Evolutionary conservation across 169 alveolate species (phyloP), one percentile per base, ranked within the genome.

Genomic region (Eimeria brunetti): DNA sequence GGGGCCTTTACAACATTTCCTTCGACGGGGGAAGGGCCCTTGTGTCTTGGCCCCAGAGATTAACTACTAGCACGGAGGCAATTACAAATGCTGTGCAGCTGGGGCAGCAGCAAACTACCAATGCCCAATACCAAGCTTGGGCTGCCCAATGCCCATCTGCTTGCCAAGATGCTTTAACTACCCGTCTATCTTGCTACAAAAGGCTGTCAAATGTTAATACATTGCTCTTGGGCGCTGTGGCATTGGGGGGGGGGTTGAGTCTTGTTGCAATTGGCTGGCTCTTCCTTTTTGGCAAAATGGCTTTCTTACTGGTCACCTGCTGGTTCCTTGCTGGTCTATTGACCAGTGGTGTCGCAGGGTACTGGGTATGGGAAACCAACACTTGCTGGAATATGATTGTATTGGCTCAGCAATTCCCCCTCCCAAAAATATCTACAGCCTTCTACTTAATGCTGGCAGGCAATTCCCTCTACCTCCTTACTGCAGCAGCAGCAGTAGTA

Each of bases 91-190:
- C 95, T 12, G 88, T 91, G 0, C 73, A 49, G 62, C 1, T 91
- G 24, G 95, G 95, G 6, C 91, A 91, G 86, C 95, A 91, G 91
- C 60, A 71, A 3, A 41, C 86, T 20, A 36, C 91, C 6, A 46
- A 78, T 7, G 75, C 91, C n/a, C 92, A 78, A 76, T 80, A 78
- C 51, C 92, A 78, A 81, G 51, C 95, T 12, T 91, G 95, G 95
- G 95, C 95, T 0, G 75, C 95, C 5, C 95, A 91, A 89, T 91
- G 95, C 75, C 95, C 95, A 2, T 53, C 95, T n/a, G 71, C 88
- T 44, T 91, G 95, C 30, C 95, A 91, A 76, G 95, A 91, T 67
- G 95, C 95, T 3, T 51, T 91, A 33, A 81, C 89, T 1, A 91
- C 95, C n/a, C 84, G 95, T 14, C 49, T 91, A 18, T 60, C 92